Evolutionary conservation across 129 eudicot genomes (phyloP).

Genomic region (Flaveria trinervia): DNA sequence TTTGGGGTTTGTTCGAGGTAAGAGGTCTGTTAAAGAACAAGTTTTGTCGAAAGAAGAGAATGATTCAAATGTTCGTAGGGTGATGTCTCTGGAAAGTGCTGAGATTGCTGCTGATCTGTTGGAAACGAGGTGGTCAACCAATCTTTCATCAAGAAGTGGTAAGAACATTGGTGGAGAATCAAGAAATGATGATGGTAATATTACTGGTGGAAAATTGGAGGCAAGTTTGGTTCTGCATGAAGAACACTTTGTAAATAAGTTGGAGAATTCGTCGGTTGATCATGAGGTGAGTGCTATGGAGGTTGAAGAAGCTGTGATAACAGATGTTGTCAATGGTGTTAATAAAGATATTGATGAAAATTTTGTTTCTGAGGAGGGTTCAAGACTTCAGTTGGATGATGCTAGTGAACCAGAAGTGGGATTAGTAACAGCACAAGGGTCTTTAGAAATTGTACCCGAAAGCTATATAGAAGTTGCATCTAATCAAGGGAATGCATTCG

Average conservation of each 20-base stretch:
- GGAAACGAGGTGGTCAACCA: conserved; percentile 88
- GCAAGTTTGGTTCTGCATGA: conserved; percentile 37
- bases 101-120: conserved; percentile 95
- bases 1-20: conserved; percentile 72
- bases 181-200: conserved; percentile 30
- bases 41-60: conserved; percentile 33
- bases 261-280: conserved; percentile 23
- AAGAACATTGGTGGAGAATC: neutral
- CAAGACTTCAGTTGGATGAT: conserved; percentile 25
- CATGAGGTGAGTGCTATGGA: conserved; percentile 12
- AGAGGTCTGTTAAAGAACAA: conserved; percentile 48
- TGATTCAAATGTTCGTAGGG: conserved; percentile 38
- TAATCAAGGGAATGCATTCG: too few species aligned
- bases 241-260: conserved; percentile 41
- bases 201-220: conserved; percentile 37
- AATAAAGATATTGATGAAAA: conserved; percentile 33
- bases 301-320: conserved; percentile 27
- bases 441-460: conserved; percentile 38
- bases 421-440: conserved; percentile 28
- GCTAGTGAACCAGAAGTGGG: conserved; percentile 30
- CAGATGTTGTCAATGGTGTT: neutral
- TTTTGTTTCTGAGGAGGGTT: conserved; percentile 14
- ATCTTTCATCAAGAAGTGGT: conserved; percentile 46
- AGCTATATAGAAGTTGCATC: conserved; percentile 32
- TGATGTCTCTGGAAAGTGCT: conserved; percentile 67